Percentiles rank a stretch among this genome's conserved stretches.
These are phyloP conservation scores for Sextonia rubra DNA, from an alignment of 164 flowering plant species.

Conservation along the genomic window DNA sequence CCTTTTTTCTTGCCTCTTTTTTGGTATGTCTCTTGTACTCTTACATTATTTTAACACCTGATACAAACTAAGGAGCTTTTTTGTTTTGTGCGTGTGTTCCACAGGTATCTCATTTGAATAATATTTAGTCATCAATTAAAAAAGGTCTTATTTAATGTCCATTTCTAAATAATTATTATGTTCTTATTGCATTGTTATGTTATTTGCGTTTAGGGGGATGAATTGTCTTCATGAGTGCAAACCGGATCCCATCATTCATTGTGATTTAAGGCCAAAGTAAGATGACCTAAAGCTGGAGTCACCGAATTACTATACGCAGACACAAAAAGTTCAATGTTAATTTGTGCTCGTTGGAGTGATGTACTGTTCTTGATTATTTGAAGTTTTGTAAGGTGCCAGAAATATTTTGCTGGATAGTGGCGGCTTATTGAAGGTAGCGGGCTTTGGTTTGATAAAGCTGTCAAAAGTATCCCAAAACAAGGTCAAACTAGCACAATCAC, in stretches of 20 bases:
- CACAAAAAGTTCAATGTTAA: conserved; percentile 7
- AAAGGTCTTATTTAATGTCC: background rate
- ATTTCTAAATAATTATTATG: background rate
- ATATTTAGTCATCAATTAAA: background rate
- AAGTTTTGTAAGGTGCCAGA: conserved; percentile 99
- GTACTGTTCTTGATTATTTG: conserved; percentile 59
- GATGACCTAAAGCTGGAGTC: conserved; percentile 48
- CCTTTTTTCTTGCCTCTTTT: no score
- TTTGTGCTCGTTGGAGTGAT: conserved; percentile 21
- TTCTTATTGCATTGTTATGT: background rate
- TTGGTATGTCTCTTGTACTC: background rate
- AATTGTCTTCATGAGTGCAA: conserved; percentile 98
- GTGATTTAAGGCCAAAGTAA: conserved; percentile 97
- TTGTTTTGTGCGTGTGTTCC: background rate
- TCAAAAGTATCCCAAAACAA: conserved; percentile 65
- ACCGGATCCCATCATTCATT: conserved; percentile 89
- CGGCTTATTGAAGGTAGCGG: conserved; percentile 84
- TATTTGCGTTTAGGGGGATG: conserved; percentile 75
- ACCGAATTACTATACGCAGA: conserved; percentile 5
- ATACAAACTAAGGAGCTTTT: background rate
- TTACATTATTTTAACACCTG: background rate
- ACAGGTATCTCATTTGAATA: background rate
- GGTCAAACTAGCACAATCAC: conserved; percentile 49
- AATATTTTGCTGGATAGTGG: conserved; percentile 98
- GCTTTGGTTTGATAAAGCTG: conserved; percentile 76